phyloP scores from a whole-genome alignment of 805 yeast species.

The Blastobotrys mokoenaii region DNA sequence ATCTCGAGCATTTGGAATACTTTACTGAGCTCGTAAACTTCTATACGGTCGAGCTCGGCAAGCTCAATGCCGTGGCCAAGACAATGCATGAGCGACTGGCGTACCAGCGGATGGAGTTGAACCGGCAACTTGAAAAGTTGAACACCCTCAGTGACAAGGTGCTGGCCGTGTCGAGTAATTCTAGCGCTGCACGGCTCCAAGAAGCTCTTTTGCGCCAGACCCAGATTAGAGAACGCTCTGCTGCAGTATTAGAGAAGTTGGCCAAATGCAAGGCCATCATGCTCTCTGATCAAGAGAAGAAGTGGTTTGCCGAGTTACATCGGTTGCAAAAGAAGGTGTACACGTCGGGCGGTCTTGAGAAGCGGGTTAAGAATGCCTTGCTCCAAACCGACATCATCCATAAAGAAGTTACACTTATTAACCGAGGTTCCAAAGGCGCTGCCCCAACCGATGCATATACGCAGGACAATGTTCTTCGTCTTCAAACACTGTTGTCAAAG shows the following conservation, averaged over 20 bases:
- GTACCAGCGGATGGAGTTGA: conserved; percentile 36
- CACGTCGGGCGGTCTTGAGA: conserved; percentile 19
- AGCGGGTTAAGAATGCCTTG: conserved; percentile 7
- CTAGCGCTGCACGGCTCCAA: conserved; percentile 15
- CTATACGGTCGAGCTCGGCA: conserved; percentile 19
- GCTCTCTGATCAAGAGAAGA: conserved; percentile 34
- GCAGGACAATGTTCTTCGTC: conserved; percentile 2
- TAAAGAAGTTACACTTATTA: neutral
- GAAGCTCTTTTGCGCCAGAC: conserved; percentile 28
- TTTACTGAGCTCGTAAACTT: conserved; percentile 18
- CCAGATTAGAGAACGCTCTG: conserved; percentile 27
- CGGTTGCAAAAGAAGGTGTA: conserved; percentile 26
- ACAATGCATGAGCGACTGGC: conserved; percentile 30
- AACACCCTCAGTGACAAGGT: conserved; percentile 18
- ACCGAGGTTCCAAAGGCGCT: neutral
- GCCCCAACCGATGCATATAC: neutral
- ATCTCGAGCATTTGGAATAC: conserved; percentile 18
- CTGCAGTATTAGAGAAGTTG: conserved; percentile 24
- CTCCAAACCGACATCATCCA: conserved; percentile 6
- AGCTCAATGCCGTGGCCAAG: conserved; percentile 30
- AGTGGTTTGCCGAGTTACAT: conserved; percentile 39
- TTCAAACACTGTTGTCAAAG: conserved; percentile 7
- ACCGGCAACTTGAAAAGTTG: conserved; percentile 32
- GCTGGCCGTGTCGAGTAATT: conserved; percentile 4
- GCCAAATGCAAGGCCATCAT: conserved; percentile 25